Conservation (phyloP, 208 protist species). For the Phytomonas francai region DNA sequence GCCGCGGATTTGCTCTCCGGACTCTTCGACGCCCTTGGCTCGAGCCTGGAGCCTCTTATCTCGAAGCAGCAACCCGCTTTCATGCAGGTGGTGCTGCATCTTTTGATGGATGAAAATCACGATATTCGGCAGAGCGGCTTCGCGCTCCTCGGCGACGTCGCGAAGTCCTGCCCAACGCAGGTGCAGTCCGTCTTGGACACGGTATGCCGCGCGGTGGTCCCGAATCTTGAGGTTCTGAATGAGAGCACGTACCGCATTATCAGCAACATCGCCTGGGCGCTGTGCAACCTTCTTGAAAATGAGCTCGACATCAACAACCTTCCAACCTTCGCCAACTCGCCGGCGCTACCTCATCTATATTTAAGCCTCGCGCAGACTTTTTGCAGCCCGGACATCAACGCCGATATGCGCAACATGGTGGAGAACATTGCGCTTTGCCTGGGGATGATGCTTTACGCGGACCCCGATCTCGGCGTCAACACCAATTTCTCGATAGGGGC, state of each 20-base stretch:
- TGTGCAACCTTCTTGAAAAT: slow-evolving; percentile 73
- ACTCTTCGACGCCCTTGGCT: slow-evolving; percentile 72
- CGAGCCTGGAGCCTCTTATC: slow-evolving; percentile 51
- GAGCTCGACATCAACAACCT: slow-evolving; percentile 43
- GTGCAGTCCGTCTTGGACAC: slow-evolving; percentile 40
- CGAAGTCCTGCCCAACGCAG: slow-evolving; percentile 31
- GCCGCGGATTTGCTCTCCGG: slow-evolving; percentile 62
- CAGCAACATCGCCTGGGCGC: slow-evolving; percentile 74
- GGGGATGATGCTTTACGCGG: slow-evolving; percentile 57
- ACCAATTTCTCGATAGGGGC: slow-evolving; percentile 25
- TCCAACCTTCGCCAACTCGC: slow-evolving; percentile 25
- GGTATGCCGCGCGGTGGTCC: slow-evolving; percentile 35
- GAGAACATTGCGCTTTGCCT: slow-evolving; percentile 78
- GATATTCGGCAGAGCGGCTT: slow-evolving; percentile 70
- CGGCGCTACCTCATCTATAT: slow-evolving; percentile 45
- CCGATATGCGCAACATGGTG: slow-evolving; percentile 80
- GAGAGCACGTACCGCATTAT: slow-evolving; percentile 49
- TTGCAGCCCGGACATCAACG: slow-evolving; percentile 18
- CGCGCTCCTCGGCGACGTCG: slow-evolving; percentile 61
- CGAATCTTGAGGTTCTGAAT: slow-evolving; percentile 30
- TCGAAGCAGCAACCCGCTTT: slow-evolving; percentile 40
- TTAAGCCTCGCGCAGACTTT: slow-evolving; percentile 33
- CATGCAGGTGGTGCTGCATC: slow-evolving; percentile 39
- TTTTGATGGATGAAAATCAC: slow-evolving; percentile 37
- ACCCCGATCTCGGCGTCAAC: slow-evolving; percentile 35